phyloP scores from a whole-genome alignment of 495 filamentous ascomycete species.

The Platismatia glauca region DNA sequence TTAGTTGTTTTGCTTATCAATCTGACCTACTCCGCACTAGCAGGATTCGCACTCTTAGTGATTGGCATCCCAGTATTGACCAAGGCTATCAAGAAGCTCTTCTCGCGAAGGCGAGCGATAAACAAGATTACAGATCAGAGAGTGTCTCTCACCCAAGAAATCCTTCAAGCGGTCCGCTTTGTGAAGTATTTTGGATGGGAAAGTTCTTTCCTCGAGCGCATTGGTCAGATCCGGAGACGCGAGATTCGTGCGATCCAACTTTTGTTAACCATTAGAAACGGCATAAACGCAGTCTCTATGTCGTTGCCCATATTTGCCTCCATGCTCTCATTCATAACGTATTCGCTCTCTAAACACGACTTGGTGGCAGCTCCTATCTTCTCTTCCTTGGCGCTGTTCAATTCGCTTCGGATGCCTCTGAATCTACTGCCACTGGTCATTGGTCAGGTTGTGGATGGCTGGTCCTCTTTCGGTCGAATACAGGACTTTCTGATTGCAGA shows the following conservation, averaged over 20 bases:
- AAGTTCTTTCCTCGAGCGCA: slow-evolving; percentile 66
- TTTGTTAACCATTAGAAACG: slow-evolving; percentile 72
- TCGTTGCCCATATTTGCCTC: slow-evolving; percentile 84
- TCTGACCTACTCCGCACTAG: slow-evolving; percentile 75
- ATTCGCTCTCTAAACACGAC: slow-evolving; percentile 61
- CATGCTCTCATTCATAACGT: slow-evolving; percentile 93
- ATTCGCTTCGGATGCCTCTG: slow-evolving; percentile 77
- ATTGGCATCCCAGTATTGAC: slow-evolving; percentile 68
- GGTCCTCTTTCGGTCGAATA: slow-evolving; percentile 71
- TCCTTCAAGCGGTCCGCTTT: slow-evolving; percentile 80
- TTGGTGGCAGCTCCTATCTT: slow-evolving; percentile 74
- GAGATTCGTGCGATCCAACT: slow-evolving; percentile 76
- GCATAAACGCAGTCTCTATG: slow-evolving; percentile 67
- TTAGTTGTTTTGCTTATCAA: slow-evolving; percentile 75
- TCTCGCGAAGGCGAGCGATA: slow-evolving; percentile 62
- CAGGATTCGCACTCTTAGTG: slow-evolving; percentile 75
- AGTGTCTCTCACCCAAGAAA: slow-evolving; percentile 86
- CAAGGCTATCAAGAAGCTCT: slow-evolving; percentile 60
- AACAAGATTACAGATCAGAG: slow-evolving; percentile 90
- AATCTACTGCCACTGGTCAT: slow-evolving; percentile 84
- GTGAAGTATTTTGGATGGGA: slow-evolving; percentile 98
- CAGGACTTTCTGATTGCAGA: slow-evolving; percentile 81
- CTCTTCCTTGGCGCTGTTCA: slow-evolving; percentile 89
- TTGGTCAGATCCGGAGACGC: slow-evolving; percentile 57
- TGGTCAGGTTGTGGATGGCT: slow-evolving; percentile 80